Base-by-base conservation (phyloP, 495 filamentous ascomycete genomes). In the Pyrenopolyporus hunteri region DNA sequence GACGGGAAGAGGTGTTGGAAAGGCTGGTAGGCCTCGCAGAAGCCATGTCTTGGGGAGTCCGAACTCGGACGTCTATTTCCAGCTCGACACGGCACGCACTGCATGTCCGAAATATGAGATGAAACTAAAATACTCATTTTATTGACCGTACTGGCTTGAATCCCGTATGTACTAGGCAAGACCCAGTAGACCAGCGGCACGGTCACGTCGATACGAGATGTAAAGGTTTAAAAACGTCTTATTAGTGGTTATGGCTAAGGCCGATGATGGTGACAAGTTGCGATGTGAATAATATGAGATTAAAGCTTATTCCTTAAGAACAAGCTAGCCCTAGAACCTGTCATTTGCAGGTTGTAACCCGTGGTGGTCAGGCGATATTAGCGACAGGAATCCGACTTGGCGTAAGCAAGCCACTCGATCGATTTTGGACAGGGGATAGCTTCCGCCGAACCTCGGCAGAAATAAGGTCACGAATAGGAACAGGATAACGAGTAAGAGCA, bases 211-310 rank as follows among this genome's bases (percentile, higher is more conserved):
- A 19, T 42, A 48, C 19, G 29, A 49, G 14, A 9, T n/a, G 39
- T 45, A n/a, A n/a, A n/a, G n/a, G n/a, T n/a, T n/a, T n/a, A n/a
- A n/a, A n/a, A n/a, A n/a, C n/a, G n/a, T n/a, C n/a, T n/a, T n/a
- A n/a, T n/a, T n/a, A n/a, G n/a, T 51, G 19, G 48, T 8, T 54
- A 35, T 31, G 31, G 44, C 5, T 45, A 63, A 44, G 39, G 6
- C 33, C 33, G 25, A 28, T 22, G 11, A 59, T 29, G 43, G 23
- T 14, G 44, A 36, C 17, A 25, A 16, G 13, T 37, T 47, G 8
- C 26, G 13, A 46, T n/a, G 23, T 11, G 13, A 17, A 26, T 39
- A 13, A 17, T 22, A 46, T 46, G 31, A 17, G 9, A 50, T 13
- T 9, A 17, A 50, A 26, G 19, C 36, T 40, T 43, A 16, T 19